Percentiles rank a stretch among this genome's conserved stretches.
Evolutionary conservation across 257 asterid species (phyloP).

Genomic region (Plantago elongata): DNA sequence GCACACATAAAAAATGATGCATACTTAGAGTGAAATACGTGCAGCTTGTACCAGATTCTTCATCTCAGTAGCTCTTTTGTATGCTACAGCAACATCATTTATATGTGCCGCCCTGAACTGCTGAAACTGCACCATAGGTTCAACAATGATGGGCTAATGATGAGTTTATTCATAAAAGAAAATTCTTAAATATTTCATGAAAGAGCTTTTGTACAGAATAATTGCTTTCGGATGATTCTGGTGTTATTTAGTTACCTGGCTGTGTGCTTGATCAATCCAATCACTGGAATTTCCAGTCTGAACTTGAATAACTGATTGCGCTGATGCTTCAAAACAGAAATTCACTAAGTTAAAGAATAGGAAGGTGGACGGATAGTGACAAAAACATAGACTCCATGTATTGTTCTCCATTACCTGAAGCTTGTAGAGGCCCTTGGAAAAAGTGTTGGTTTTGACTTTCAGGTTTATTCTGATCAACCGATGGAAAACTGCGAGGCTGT

Average conservation of each 20-base stretch:
- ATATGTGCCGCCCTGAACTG: neutral
- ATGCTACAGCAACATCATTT: neutral
- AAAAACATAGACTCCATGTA: too few species aligned
- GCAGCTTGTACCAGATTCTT: neutral
- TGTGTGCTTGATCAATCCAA: conserved; percentile 31
- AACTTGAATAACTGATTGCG: conserved; percentile 27
- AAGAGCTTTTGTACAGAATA: neutral
- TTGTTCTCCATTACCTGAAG: conserved; percentile 14
- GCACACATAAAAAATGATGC: neutral
- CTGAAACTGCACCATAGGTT: neutral
- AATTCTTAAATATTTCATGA: neutral
- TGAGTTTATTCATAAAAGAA: neutral
- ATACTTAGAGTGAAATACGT: too few species aligned
- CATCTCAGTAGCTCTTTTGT: neutral
- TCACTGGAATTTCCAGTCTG: conserved; percentile 20
- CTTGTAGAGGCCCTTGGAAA: conserved; percentile 18
- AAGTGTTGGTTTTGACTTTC: conserved; percentile 20
- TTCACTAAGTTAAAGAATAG: neutral
- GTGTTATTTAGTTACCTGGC: conserved; percentile 19
- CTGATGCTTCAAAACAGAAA: conserved; percentile 17
- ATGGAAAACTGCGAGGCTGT: conserved; percentile 23
- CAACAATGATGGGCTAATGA: neutral
- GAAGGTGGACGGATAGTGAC: neutral
- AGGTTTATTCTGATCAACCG: conserved; percentile 20
- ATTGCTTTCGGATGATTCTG: neutral